phyloP scores from a whole-genome alignment of 2,329 filamentous ascomycete species.

The Penicillium vulpinum region DNA sequence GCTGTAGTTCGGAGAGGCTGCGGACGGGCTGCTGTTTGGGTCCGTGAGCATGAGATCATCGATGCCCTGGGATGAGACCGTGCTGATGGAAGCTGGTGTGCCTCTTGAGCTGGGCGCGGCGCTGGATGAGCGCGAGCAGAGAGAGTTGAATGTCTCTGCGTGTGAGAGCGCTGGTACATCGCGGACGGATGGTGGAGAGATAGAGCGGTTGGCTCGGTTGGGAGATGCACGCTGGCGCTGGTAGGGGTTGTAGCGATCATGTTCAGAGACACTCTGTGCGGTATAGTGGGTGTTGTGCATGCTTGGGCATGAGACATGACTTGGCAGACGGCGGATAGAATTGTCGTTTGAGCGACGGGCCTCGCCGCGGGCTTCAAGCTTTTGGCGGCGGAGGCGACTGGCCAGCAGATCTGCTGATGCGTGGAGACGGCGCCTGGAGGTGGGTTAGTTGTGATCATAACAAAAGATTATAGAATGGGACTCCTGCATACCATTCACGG shows the following conservation, averaged over 20 bases:
- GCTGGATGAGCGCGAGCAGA: slow-evolving; percentile 48
- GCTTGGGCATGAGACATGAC: slow-evolving; percentile 30
- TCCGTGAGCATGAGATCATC: slow-evolving; percentile 41
- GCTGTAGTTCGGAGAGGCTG: slow-evolving; percentile 33
- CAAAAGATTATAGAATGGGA: neutral
- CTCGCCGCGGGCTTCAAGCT: slow-evolving; percentile 33
- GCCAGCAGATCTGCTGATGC: slow-evolving; percentile 38
- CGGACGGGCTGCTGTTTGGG: slow-evolving; percentile 31
- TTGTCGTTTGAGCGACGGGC: slow-evolving; percentile 20
- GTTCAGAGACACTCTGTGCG: slow-evolving; percentile 31
- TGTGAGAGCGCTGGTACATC: slow-evolving; percentile 47
- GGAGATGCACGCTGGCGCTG: slow-evolving; percentile 38
- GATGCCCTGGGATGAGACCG: slow-evolving; percentile 36
- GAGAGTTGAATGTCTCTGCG: slow-evolving; percentile 42
- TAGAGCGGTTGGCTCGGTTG: slow-evolving; percentile 38
- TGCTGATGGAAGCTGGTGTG: slow-evolving; percentile 46
- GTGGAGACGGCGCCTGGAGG: slow-evolving; percentile 33
- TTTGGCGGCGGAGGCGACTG: slow-evolving; percentile 40
- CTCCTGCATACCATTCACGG: slow-evolving; percentile 37
- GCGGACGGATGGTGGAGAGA: slow-evolving; percentile 46
- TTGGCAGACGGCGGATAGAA: slow-evolving; percentile 31
- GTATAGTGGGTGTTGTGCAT: slow-evolving; percentile 35
- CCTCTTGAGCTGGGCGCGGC: slow-evolving; percentile 45
- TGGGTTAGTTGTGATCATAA: neutral
- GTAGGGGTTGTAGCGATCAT: slow-evolving; percentile 41